Percentiles rank a stretch among this genome's conserved stretches.
These are phyloP conservation scores for Candida arabinofermentans DNA, from an alignment of 805 yeast genomes.

Conservation along the genomic window DNA sequence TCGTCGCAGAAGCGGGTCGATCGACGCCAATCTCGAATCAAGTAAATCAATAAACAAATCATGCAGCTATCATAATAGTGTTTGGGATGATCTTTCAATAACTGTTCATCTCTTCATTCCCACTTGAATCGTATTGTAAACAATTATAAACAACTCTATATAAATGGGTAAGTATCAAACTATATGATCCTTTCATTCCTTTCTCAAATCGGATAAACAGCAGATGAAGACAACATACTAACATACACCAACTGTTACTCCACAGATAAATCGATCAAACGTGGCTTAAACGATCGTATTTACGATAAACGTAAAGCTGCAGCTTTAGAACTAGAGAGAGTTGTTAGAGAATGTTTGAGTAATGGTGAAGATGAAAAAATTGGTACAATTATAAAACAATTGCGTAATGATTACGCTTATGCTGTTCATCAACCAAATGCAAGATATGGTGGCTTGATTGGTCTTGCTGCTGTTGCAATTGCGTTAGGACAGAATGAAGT, in stretches of 20 bases:
- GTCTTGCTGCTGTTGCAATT: constrained; percentile 92
- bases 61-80: no score
- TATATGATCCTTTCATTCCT: no score
- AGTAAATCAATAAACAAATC: no score
- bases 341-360: constrained; percentile 65
- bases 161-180: no score
- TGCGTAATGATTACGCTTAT: constrained; percentile 74
- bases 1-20: no score
- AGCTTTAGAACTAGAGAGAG: constrained; percentile 72
- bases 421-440: constrained; percentile 83
- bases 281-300: constrained; percentile 68
- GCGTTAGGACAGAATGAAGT: constrained; percentile 85
- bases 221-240: background rate
- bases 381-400: constrained; percentile 62
- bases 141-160: no score
- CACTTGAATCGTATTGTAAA: no score
- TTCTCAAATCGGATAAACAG: background rate
- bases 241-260: background rate
- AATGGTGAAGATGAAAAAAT: constrained; percentile 59
- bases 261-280: constrained; percentile 57
- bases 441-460: constrained; percentile 93
- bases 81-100: no score
- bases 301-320: constrained; percentile 78
- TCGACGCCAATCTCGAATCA: background rate
- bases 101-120: no score